Conservation (phyloP, 2,329 filamentous ascomycete genomes). For the Phaeomoniella chlamydospora region DNA sequence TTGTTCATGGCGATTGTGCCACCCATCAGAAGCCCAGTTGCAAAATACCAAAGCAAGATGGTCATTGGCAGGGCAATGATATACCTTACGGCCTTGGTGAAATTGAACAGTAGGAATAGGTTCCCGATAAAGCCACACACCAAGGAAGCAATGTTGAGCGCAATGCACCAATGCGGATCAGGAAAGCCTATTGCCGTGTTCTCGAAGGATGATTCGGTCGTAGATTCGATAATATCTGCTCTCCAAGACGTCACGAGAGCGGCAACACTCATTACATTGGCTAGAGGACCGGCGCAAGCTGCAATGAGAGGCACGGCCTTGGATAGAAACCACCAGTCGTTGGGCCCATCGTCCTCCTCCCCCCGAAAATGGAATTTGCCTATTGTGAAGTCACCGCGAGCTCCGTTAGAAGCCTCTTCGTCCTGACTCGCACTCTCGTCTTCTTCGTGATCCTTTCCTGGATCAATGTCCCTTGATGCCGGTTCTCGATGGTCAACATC, state of each 20-base stretch:
- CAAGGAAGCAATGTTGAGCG: constrained; percentile 65
- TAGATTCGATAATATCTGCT: constrained; percentile 30
- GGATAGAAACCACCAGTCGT: constrained; percentile 35
- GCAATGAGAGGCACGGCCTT: constrained; percentile 59
- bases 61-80: constrained; percentile 70
- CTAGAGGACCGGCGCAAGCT: constrained; percentile 71
- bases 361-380: constrained; percentile 19
- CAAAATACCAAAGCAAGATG: constrained; percentile 62
- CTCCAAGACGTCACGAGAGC: constrained; percentile 74
- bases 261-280: constrained; percentile 76
- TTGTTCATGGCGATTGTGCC: constrained; percentile 52
- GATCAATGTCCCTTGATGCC: too few relatives aligned
- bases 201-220: constrained; percentile 30
- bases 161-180: constrained; percentile 63
- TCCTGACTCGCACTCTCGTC: too few relatives aligned
- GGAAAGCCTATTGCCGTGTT: constrained; percentile 34
- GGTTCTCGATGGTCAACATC: too few relatives aligned
- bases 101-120: constrained; percentile 70
- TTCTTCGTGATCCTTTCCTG: too few relatives aligned
- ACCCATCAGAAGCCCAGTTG: constrained; percentile 48
- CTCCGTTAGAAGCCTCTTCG: too few relatives aligned
- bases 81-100: constrained; percentile 67
- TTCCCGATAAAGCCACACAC: constrained; percentile 66
- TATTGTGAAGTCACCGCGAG: too few relatives aligned
- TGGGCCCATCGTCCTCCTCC: constrained; percentile 25